phyloP scores from a whole-genome alignment of 2,329 filamentous ascomycete species.

The Beauveria varroae region DNA sequence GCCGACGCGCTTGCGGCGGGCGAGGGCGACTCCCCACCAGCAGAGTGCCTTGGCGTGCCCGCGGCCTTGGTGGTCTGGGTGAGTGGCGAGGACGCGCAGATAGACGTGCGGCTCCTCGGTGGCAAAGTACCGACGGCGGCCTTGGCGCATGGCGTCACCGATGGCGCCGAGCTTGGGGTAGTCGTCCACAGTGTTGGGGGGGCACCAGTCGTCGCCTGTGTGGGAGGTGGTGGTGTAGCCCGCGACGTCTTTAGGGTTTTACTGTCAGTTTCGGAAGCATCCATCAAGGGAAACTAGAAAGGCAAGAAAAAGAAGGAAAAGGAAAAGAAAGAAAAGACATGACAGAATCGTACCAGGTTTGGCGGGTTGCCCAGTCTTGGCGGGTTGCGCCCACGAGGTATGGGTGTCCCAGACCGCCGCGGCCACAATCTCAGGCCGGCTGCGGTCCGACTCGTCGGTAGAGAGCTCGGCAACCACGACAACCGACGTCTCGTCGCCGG shows the following conservation, averaged over 20 bases:
- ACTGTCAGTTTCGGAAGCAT: too few relatives aligned
- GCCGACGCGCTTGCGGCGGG: neutral
- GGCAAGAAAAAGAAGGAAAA: neutral
- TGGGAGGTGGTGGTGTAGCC: neutral
- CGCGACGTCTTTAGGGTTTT: neutral
- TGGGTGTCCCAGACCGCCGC: constrained; percentile 14
- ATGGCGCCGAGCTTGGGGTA: neutral
- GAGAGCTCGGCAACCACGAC: constrained; percentile 14
- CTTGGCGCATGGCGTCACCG: neutral
- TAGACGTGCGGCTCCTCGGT: constrained; percentile 7
- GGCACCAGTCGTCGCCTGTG: neutral
- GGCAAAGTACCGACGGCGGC: constrained; percentile 1
- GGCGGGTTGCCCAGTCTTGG: neutral
- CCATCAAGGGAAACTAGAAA: neutral
- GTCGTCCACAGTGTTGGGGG: neutral
- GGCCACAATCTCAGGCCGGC: constrained; percentile 6
- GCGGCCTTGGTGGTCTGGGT: constrained; percentile 12
- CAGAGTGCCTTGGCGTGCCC: constrained; percentile 15
- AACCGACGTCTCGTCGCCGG: neutral
- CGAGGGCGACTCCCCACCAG: constrained; percentile 6
- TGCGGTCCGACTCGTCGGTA: neutral
- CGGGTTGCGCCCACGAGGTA: neutral
- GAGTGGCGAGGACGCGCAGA: constrained; percentile 14
- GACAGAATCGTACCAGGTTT: neutral
- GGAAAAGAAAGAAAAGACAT: too few relatives aligned